Base-by-base conservation (phyloP, 2,329 filamentous ascomycete species). In the Domatiomyces catenatus region DNA sequence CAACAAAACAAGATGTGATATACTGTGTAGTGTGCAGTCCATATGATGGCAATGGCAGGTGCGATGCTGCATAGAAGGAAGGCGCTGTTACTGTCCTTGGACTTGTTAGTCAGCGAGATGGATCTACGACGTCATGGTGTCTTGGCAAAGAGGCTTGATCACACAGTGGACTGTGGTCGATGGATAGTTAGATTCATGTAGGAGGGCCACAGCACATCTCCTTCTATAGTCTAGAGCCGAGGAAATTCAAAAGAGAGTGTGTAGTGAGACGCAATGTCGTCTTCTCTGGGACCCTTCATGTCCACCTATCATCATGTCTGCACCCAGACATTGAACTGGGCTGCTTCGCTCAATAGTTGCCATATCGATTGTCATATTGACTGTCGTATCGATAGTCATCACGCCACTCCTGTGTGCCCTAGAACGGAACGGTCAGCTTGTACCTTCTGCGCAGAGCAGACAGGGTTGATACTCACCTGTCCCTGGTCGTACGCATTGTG, bases 401-500 rank as follows among this genome's bases (percentile, higher is more conserved):
- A 39, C 32, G 32, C 10, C 15, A 39, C 32, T 39, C 10, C 32
- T 39, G 32, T 5, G 10, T 4, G 32, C 15, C 8, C 32, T 39
- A 15, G 5, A 15, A 39, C 7, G 15, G 5, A 15, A 39, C 7
- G 15, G 32, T 39, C 32, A 39, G 32, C 10, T 15, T 5, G 15
- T 15, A 15, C 15, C 4, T 39, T 39, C 32, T 39, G 42, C 60
- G 15, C 10, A 10, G 5, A 12, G 12, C 15, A 39, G 32, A 39
- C 32, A 15, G 10, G 10, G 5, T 15, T 39, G 32, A 15, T 15
- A 15, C 12, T 39, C 5, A 39, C 61, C 49, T 64, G 60, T 3
- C 69, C 69, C 49, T 64, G 60, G 56, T 73, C 70, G 57, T 71
- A 72, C 12, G 68, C 62, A 60, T 69, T 56, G 42, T 67, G 67